These are phyloP conservation scores for Paecilomyces niveus DNA, from an alignment of 2,329 filamentous ascomycete genomes.

Conservation along the genomic window DNA sequence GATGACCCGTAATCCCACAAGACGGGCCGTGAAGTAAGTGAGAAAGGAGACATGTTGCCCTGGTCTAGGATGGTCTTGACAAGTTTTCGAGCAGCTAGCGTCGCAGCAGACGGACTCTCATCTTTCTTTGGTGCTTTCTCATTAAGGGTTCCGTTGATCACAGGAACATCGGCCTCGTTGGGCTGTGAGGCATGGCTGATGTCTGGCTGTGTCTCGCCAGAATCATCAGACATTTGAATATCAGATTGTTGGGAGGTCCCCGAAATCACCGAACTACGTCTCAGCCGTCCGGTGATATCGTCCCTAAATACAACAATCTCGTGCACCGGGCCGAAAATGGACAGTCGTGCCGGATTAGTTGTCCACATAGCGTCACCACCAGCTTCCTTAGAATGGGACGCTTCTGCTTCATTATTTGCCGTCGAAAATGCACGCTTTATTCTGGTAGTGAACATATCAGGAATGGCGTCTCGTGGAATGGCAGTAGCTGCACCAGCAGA, in stretches of 20 bases:
- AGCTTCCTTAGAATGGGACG: slow-evolving; percentile 41
- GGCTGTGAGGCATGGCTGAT: not conserved
- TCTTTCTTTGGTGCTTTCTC: slow-evolving; percentile 9
- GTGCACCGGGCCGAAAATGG: slow-evolving; percentile 78
- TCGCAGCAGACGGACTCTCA: slow-evolving; percentile 17
- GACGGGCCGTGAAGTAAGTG: slow-evolving; percentile 68
- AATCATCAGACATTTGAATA: slow-evolving; percentile 20
- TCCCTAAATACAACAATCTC: slow-evolving; percentile 85
- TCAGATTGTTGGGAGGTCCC: slow-evolving; percentile 31
- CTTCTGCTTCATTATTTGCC: slow-evolving; percentile 64
- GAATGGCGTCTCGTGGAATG: slow-evolving; percentile 52
- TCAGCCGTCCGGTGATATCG: slow-evolving; percentile 71
- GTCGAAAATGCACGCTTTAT: slow-evolving; percentile 72
- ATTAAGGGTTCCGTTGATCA: not conserved
- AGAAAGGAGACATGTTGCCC: slow-evolving; percentile 80
- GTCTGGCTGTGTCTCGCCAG: not conserved
- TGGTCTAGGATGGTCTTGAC: slow-evolving; percentile 92
- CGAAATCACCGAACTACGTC: slow-evolving; percentile 68
- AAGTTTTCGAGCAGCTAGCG: slow-evolving; percentile 59
- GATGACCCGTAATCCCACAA: slow-evolving; percentile 80
- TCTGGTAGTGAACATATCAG: slow-evolving; percentile 83
- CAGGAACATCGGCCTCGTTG: not conserved
- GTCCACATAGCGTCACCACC: slow-evolving; percentile 78
- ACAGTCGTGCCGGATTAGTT: slow-evolving; percentile 74
- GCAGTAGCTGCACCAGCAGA: slow-evolving; percentile 40